Base-by-base conservation (phyloP, 2,329 filamentous ascomycete species). In the Fusarium pilosicola region DNA sequence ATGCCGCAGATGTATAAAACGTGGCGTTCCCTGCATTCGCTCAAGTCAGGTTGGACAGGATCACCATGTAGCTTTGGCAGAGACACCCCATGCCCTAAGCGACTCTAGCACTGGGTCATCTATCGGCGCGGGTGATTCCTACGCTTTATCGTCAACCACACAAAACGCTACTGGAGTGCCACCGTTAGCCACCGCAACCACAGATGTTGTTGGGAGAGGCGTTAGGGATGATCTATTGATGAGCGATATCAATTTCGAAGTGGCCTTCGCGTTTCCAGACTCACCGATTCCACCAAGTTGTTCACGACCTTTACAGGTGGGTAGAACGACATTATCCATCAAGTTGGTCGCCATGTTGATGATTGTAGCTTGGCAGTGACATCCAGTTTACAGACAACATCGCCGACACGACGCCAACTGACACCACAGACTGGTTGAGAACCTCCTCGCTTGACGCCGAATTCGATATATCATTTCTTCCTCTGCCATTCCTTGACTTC, bases 1-100 rank as follows among this genome's bases (percentile, higher is more conserved):
- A 28, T 46, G 44, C 18, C 24, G 18, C 6, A 7, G 44, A 8
- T 46, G 24, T 9, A 7, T 28, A 10, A 46, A 46, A 9, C 44
- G 44, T 28, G 44, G 24, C 4, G 6, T 4, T 46, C 13, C 44
- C 44, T 46, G 44, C 24, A 2, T 46, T 46, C 44, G 44, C 7
- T 13, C 24, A 46, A 28, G 11, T 46, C 12, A 13, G 11, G 44
- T 28, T 13, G 12, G 11, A 22, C 2, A 12, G 20, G 24, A 13
- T 7, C 17, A 28, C 7, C 1, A 6, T 15, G 14, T 0, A 8
- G 32, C 6, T 2, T 34, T 15, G 32, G 32, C 1, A 15, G 14
- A 34, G 32, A 15, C 32, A 8, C 32, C 32, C 1, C 3, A 15
- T 15, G 44, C 18, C 5, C 7, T 10, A 10, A 46, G 44, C 20